Base-by-base conservation (phyloP, 1,284 basidiomycete genomes). In the Grifola frondosa region DNA sequence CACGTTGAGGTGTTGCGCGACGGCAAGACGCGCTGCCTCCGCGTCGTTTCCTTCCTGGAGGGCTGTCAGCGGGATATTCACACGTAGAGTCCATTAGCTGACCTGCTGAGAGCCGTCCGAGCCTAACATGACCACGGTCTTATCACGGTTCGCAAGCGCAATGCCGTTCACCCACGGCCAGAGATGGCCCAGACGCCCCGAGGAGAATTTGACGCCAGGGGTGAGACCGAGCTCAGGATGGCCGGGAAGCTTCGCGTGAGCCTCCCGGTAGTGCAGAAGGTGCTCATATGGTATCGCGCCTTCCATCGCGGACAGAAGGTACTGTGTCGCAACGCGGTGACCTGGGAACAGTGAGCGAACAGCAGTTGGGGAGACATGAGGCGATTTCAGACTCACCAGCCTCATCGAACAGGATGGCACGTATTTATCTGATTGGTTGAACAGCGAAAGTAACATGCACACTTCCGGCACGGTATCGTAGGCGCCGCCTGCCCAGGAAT, bases 11-110 rank as follows among this genome's bases (percentile, higher is more conserved):
- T 73, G 66, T 59, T 91, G 82, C 3, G 89, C 88, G 29, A 91
- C 90, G 15, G 89, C 89, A 28, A 92, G 73, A 29, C 89, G 75
- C 11, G 90, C 90, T 23, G 90, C 90, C 63, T 92, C 90, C 3
- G 90, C 89, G 53, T 92, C 88, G 59, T 92, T 85, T 22, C 89
- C 89, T 64, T 92, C 90, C 64, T 92, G 87, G 61, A n/a, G n/a
- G n/a, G n/a, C n/a, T n/a, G n/a, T n/a, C n/a, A n/a, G n/a, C n/a
- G n/a, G n/a, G 87, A 88, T 11, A 16, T 7, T 37, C 20, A 26
- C n/a, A n/a, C n/a, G n/a, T n/a, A n/a, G n/a, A n/a, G n/a, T n/a
- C n/a, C n/a, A n/a, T n/a, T n/a, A 7, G 15, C 32, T 12, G 42
- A 52, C 53, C 42, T 92, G 89, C 62, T 91, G 89, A 9, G 88